Evolutionary conservation across 352 stramenopile genomes (phyloP).

Genomic region (Globisporangium splendens): DNA sequence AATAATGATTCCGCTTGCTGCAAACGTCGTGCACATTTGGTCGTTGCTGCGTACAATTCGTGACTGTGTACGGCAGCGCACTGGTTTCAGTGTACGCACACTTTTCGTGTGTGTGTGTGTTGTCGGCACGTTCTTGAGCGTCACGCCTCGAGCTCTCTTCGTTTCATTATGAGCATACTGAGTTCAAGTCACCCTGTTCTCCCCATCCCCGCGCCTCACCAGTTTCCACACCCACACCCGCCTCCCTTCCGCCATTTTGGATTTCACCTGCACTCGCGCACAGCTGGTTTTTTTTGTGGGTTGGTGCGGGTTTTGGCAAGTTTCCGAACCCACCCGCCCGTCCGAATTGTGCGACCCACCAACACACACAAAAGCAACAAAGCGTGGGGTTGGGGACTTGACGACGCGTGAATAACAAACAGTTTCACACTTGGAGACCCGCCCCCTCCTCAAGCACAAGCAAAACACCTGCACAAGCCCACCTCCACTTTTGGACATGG

Average conservation of each 20-base stretch:
- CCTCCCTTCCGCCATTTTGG: conserved; percentile 29
- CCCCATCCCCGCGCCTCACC: neutral
- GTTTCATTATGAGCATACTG: conserved; percentile 13
- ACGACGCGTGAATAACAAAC: conserved; percentile 5
- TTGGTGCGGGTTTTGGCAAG: neutral
- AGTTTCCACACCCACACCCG: neutral
- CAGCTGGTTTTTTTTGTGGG: conserved; percentile 1
- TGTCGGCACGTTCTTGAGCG: neutral
- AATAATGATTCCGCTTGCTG: no score
- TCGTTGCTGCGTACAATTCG: no score
- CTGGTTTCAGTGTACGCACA: no score
- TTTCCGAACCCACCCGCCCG: neutral
- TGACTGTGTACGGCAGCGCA: no score
- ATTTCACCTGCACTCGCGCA: conserved; percentile 31
- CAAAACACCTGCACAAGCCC: neutral
- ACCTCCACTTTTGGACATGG: conserved; percentile 17
- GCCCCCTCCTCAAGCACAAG: neutral
- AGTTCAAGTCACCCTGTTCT: neutral
- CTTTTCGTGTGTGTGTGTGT: neutral
- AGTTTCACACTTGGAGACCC: neutral
- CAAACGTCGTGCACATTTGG: no score
- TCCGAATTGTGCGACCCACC: no score
- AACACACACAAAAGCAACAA: neutral
- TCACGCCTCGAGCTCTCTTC: conserved; percentile 1
- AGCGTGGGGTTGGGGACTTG: neutral